Evolutionary conservation across 306 rosid genomes (phyloP).

Genomic region (Sechiopsis laciniata): DNA sequence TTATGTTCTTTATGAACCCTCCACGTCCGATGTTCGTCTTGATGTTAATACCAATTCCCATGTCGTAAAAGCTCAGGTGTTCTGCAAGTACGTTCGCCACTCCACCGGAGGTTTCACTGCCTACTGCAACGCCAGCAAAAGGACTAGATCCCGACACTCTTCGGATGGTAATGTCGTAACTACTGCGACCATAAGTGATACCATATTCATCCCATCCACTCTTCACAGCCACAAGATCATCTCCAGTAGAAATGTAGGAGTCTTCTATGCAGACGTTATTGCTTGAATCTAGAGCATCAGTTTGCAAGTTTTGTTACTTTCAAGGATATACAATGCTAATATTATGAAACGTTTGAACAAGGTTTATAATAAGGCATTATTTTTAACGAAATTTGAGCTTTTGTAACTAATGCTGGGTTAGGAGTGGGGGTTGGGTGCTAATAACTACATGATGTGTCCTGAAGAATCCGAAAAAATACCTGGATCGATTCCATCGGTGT

Average conservation of each 20-base stretch:
- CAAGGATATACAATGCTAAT: not conserved
- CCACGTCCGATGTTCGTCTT: slow-evolving; percentile 82
- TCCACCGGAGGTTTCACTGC: slow-evolving; percentile 97
- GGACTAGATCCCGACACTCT: slow-evolving; percentile 75
- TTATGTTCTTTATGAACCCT: slow-evolving; percentile 66
- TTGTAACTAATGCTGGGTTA: not conserved
- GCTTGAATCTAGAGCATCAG: slow-evolving; percentile 57
- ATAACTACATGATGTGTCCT: not conserved
- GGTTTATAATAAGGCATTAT: not conserved
- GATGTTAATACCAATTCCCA: slow-evolving; percentile 81
- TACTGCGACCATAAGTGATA: slow-evolving; percentile 63
- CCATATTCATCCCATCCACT: slow-evolving; percentile 96
- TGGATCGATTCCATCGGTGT: slow-evolving; percentile 97
- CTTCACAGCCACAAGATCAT: slow-evolving; percentile 84
- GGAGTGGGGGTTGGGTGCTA: not conserved
- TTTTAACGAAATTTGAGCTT: not conserved
- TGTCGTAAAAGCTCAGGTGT: slow-evolving; percentile 60
- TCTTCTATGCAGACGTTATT: slow-evolving; percentile 88
- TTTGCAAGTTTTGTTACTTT: slow-evolving; percentile 15
- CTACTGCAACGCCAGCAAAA: slow-evolving; percentile 67
- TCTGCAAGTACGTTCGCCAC: slow-evolving; percentile 74
- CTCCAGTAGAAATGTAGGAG: slow-evolving; percentile 74
- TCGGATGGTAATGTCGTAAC: slow-evolving; percentile 61
- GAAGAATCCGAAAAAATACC: slow-evolving; percentile 34
- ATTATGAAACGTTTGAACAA: not conserved